A percentile compares a stretch with the other conserved stretches of the same genome.
Conservation (phyloP, 2,329 filamentous ascomycete species). For the Amesomyces nigricolor region DNA sequence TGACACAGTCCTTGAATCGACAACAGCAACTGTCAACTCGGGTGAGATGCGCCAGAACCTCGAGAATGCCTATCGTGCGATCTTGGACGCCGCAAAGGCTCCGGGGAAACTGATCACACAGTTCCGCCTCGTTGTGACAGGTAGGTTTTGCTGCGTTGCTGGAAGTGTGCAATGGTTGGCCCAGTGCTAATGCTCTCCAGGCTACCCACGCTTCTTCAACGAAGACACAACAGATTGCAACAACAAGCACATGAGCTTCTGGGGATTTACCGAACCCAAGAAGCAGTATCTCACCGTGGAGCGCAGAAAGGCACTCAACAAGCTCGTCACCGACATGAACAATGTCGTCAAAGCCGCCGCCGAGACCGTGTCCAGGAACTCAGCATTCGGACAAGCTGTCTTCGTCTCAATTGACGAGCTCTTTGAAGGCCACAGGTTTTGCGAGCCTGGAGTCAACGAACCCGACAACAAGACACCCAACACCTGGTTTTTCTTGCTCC, state of each 20-base stretch:
- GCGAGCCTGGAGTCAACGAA: neutral
- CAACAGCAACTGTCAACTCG: neutral
- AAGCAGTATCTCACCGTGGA: neutral
- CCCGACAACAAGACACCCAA: constrained; percentile 1
- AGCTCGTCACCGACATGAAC: constrained; percentile 2
- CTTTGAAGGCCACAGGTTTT: neutral
- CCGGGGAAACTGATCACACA: neutral
- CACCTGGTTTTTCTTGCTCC: neutral
- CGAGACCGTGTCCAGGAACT: neutral
- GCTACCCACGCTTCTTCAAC: neutral
- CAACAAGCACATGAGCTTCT: neutral
- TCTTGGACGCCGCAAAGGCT: constrained; percentile 1
- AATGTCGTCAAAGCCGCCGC: neutral
- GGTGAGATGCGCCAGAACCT: neutral
- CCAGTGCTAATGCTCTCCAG: neutral
- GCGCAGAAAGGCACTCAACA: neutral
- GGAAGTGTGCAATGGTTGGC: neutral
- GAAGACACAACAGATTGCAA: neutral
- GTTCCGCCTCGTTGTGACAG: neutral
- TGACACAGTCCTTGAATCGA: neutral
- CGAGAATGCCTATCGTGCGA: neutral
- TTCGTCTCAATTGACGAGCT: neutral
- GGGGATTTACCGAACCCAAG: neutral
- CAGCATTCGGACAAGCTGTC: neutral
- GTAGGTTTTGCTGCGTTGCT: neutral